Percentiles rank a stretch among this genome's conserved stretches.
Evolutionary conservation across 257 asterid genomes (phyloP).

Genomic region (Nicotiana sylvestris): DNA sequence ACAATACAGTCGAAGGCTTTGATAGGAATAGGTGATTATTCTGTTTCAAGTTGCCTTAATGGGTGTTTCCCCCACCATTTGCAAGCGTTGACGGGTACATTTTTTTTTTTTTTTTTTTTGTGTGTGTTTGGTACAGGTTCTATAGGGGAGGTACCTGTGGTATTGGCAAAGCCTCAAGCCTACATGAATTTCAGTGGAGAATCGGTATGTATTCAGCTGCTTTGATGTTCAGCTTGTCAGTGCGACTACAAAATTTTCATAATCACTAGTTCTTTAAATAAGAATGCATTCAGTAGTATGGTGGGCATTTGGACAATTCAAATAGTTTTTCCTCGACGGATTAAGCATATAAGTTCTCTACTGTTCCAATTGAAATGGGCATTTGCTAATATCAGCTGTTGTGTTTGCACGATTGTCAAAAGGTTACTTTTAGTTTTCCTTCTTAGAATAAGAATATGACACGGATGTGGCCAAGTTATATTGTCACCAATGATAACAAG

Average conservation of each 20-base stretch:
- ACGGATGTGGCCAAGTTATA: not conserved
- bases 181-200: conserved; percentile 97
- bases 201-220: conserved; percentile 49
- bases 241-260: not conserved
- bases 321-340: not conserved
- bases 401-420: not conserved
- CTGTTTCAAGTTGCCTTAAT: not conserved
- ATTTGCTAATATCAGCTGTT: not conserved
- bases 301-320: not conserved
- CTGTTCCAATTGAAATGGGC: not conserved
- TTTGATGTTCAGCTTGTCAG: not conserved
- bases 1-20: conserved; percentile 90
- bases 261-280: not conserved
- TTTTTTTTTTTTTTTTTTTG: not conserved
- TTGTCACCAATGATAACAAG: not conserved
- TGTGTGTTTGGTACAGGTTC: conserved; percentile 55
- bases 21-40: conserved; percentile 79
- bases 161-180: conserved; percentile 89
- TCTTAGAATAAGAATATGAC: not conserved
- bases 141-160: conserved; percentile 77
- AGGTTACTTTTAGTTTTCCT: not conserved
- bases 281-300: not conserved
- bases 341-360: not conserved
- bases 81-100: not conserved
- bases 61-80: not conserved